These are phyloP conservation scores for Boletellus ananas DNA, from an alignment of 768 basidiomycete genomes.

Conservation along the genomic window DNA sequence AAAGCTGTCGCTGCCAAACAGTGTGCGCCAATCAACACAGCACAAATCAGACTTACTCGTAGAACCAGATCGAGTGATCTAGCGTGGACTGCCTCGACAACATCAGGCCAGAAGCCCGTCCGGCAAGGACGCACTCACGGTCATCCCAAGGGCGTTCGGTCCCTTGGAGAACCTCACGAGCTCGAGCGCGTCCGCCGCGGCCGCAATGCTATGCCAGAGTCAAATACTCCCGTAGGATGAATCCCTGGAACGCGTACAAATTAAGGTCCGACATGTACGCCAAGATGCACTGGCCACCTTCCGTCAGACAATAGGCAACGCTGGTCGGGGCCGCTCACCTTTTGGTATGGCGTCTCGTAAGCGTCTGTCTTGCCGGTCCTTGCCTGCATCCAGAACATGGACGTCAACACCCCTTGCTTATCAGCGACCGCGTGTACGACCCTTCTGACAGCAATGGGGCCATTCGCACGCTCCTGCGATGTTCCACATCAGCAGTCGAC, in stretches of 20 bases:
- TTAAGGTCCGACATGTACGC: slow-evolving; percentile 75
- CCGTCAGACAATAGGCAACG: slow-evolving; percentile 2
- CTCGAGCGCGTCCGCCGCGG: slow-evolving; percentile 51
- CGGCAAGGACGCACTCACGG: slow-evolving; percentile 39
- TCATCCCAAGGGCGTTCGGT: slow-evolving; percentile 55
- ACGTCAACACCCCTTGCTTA: slow-evolving; percentile 46
- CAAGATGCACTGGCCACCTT: slow-evolving; percentile 60
- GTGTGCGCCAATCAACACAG: slow-evolving; percentile 1
- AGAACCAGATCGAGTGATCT: slow-evolving; percentile 80
- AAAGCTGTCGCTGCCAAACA: slow-evolving; percentile 55
- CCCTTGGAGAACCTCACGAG: slow-evolving; percentile 48
- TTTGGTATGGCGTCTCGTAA: slow-evolving; percentile 72
- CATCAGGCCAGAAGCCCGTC: slow-evolving; percentile 7
- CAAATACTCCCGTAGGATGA: neutral
- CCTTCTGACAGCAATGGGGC: slow-evolving; percentile 64
- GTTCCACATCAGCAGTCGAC: slow-evolving; percentile 24
- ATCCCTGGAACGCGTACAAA: slow-evolving; percentile 51
- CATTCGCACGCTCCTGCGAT: slow-evolving; percentile 57
- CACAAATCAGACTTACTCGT: slow-evolving; percentile 45
- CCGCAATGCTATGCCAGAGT: slow-evolving; percentile 46
- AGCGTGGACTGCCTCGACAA: slow-evolving; percentile 44
- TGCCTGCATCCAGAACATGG: slow-evolving; percentile 81
- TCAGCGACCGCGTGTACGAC: slow-evolving; percentile 42
- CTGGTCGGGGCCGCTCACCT: slow-evolving; percentile 39
- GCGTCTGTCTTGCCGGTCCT: slow-evolving; percentile 50